Base-by-base conservation (phyloP, 805 yeast genomes). In the Myxozyma vanderwaltii region DNA sequence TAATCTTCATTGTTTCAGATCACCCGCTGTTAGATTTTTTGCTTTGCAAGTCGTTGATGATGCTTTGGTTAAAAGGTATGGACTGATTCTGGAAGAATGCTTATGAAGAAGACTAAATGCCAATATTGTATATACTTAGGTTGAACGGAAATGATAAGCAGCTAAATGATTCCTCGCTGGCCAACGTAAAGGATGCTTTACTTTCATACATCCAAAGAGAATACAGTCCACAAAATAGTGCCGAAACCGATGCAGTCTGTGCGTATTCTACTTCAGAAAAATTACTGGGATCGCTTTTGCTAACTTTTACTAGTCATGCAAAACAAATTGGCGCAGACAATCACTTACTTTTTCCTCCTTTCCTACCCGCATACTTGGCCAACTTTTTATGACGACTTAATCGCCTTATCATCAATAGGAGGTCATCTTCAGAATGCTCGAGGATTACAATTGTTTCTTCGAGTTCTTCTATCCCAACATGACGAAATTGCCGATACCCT, bases 401-500 rank as follows among this genome's bases (percentile, higher is more conserved):
- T 79, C 43, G 65, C 72, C 12, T 66, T 82, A 40, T 68, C 75
- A n/a, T 69, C 67, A 48, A 52, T 67, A 44, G 58, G 70, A 19
- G 67, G 60, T n/a, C 67, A 68, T 17, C 52, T 67, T 54, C 62
- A 73, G 67, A 71, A 77, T 68, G 70, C 71, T 60, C 63, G 82
- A 53, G 82, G 81, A 65, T 71, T 80, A 10, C 97, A 91, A 69
- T 82, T 88, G 72, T 91, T 87, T 72, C 73, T 86, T 39, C 81
- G 97, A 69, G 81, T 90, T 6, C 76, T 91, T 59, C 73, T 84
- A 44, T 82, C 87, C 31, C 83, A 94, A 61, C 97, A 94, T 72
- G 85, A 86, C 29, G 97, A 91, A 74, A 90, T 94, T 66, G 99
- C 96, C 35, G 99, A 94, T 72, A 94, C 88, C 70, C 81, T 91